phyloP scores from a whole-genome alignment of 306 rosid species.

The Aeschynomene evenia region DNA sequence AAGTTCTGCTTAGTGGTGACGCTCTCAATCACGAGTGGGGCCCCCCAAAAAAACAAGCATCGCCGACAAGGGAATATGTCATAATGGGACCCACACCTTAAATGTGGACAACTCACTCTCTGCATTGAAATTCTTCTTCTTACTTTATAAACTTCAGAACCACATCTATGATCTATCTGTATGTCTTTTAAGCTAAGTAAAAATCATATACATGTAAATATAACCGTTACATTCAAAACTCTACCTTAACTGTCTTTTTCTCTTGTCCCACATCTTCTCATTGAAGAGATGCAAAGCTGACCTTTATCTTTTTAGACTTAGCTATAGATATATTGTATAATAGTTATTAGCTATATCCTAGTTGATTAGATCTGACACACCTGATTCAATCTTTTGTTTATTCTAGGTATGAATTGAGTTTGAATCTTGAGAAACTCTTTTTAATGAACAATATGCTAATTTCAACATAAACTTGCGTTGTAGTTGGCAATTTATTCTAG shows the following conservation, averaged over 20 bases:
- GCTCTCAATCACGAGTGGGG: constrained; percentile 23
- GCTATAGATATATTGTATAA: not conserved
- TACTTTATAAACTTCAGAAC: not conserved
- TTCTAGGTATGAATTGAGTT: too few relatives aligned
- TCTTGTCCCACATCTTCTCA: not conserved
- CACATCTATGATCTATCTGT: too few relatives aligned
- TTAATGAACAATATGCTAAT: too few relatives aligned
- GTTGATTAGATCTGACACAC: too few relatives aligned
- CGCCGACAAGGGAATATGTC: not conserved
- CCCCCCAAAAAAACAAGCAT: constrained; percentile 4
- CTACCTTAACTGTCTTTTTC: not conserved
- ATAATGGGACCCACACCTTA: constrained; percentile 18
- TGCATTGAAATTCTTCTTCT: constrained; percentile 14
- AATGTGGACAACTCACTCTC: constrained; percentile 27
- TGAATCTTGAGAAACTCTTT: too few relatives aligned
- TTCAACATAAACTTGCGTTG: too few relatives aligned
- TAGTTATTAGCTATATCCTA: too few relatives aligned
- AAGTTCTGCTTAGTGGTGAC: not conserved
- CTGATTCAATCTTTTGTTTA: too few relatives aligned
- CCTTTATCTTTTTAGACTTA: constrained; percentile 29
- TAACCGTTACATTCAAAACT: constrained; percentile 36
- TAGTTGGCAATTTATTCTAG: too few relatives aligned
- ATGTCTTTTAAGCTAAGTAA: constrained; percentile 46
- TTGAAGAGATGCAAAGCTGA: constrained; percentile 20
- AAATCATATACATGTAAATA: not conserved